Conservation (phyloP, 306 rosid species). For the Crotalaria pallida region DNA sequence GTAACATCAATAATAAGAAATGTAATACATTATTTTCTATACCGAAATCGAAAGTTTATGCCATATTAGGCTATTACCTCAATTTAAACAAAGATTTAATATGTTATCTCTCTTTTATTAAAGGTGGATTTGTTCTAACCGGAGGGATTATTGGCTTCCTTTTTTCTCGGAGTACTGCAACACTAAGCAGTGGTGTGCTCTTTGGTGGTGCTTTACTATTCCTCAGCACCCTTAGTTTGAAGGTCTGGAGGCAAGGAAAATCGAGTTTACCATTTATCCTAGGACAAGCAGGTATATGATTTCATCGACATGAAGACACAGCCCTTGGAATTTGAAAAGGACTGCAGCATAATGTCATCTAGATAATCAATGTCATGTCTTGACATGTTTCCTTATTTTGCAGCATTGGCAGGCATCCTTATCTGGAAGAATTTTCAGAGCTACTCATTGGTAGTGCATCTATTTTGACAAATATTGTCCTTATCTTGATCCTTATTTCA, state of each 20-base stretch:
- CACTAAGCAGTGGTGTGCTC: constrained; percentile 56
- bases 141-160: constrained; percentile 71
- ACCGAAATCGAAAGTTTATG: not conserved
- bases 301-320: not conserved
- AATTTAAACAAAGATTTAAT: constrained; percentile 2
- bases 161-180: constrained; percentile 60
- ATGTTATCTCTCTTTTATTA: constrained; percentile 3
- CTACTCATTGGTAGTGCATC: constrained; percentile 54
- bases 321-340: not conserved
- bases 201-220: constrained; percentile 84
- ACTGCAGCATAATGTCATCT: constrained; percentile 12
- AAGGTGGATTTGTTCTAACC: constrained; percentile 76
- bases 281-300: constrained; percentile 77
- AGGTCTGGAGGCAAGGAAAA: constrained; percentile 95
- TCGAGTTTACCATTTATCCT: constrained; percentile 80
- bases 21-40: not conserved
- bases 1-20: not conserved
- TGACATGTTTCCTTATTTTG: constrained; percentile 22
- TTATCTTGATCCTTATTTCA: not conserved
- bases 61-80: not conserved
- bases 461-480: not conserved
- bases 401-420: constrained; percentile 61
- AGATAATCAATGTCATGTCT: not conserved
- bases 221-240: constrained; percentile 78
- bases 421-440: constrained; percentile 74